phyloP scores from a whole-genome alignment of 176 grass and related monocot species.

The Aechmea fasciata region DNA sequence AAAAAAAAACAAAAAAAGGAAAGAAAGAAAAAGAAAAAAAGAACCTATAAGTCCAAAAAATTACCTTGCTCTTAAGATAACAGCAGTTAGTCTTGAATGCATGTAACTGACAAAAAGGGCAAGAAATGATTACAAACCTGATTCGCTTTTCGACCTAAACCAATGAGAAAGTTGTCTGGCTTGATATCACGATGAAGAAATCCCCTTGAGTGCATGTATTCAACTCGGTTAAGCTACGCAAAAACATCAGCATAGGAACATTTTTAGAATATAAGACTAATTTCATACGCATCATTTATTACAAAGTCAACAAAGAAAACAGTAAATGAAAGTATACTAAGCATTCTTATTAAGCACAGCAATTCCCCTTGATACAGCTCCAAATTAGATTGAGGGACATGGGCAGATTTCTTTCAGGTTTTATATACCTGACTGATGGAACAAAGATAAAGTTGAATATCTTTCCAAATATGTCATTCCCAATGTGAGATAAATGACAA shows the following conservation, averaged over 20 bases:
- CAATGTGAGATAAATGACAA: no score
- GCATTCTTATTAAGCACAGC: no score
- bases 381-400: no score
- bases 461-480: no score
- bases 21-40: background rate
- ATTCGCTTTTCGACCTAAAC: slow-evolving; percentile 77
- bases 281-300: background rate
- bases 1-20: no score
- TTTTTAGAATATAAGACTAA: background rate
- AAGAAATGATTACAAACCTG: slow-evolving; percentile 36
- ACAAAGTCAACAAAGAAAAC: background rate
- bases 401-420: no score
- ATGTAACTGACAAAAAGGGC: background rate
- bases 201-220: slow-evolving; percentile 90
- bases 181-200: slow-evolving; percentile 96
- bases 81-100: background rate
- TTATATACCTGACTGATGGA: no score
- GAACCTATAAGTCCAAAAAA: background rate
- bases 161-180: slow-evolving; percentile 87
- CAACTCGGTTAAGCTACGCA: slow-evolving; percentile 73
- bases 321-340: background rate
- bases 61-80: background rate
- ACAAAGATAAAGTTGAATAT: no score
- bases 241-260: background rate
- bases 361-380: no score